These are phyloP conservation scores for Pseudovirgaria hyperparasitica DNA, from an alignment of 2,329 filamentous ascomycete genomes.

Conservation along the genomic window DNA sequence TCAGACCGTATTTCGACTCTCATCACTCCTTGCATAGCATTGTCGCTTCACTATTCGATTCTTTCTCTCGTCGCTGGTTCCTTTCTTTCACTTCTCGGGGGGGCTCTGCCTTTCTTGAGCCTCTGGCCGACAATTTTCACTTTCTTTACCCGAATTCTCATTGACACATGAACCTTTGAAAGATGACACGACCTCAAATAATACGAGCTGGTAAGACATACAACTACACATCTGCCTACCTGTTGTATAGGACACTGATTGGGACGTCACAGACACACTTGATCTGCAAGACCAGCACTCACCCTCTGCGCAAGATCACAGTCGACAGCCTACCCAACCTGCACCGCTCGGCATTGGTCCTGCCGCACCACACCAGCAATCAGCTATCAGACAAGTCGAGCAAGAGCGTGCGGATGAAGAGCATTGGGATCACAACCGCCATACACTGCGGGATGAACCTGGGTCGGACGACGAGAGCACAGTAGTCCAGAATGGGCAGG, in stretches of 20 bases:
- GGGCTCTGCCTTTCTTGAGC: too few relatives aligned
- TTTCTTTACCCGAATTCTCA: too few relatives aligned
- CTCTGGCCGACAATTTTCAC: too few relatives aligned
- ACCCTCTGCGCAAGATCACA: conserved; percentile 76
- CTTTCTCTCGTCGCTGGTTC: too few relatives aligned
- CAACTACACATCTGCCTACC: background rate
- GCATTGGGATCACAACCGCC: conserved; percentile 36
- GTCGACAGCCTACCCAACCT: conserved; percentile 40
- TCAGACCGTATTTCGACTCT: too few relatives aligned
- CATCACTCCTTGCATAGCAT: too few relatives aligned
- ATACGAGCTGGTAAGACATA: conserved; percentile 39
- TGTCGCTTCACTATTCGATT: too few relatives aligned
- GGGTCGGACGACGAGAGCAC: conserved; percentile 49
- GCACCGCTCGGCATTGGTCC: conserved; percentile 39
- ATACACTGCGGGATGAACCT: conserved; percentile 26
- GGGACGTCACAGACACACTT: conserved; percentile 59
- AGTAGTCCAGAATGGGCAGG: conserved; percentile 8
- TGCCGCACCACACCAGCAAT: conserved; percentile 71
- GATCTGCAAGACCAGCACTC: conserved; percentile 78
- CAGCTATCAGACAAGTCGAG: conserved; percentile 67
- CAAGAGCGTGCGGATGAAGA: conserved; percentile 62
- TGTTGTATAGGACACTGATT: conserved; percentile 12
- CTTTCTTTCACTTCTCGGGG: too few relatives aligned
- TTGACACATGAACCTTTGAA: too few relatives aligned
- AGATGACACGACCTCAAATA: conserved; percentile 43